Conservation (phyloP, 169 alveolate species). For the Condylostoma magnum region DNA sequence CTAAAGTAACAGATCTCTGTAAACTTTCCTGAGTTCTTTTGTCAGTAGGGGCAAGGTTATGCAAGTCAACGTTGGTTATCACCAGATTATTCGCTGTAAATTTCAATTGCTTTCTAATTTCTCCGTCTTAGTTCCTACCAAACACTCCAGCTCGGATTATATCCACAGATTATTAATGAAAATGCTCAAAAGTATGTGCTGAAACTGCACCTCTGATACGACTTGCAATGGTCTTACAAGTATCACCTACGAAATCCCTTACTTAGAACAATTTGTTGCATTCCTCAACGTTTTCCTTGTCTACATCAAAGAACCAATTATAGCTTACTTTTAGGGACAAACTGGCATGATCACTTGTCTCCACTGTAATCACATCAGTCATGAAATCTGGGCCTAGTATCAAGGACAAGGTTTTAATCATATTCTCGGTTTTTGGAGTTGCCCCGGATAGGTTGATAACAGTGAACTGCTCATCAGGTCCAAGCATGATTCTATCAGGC, state of each 20-base stretch:
- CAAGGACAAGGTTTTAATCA: slow-evolving; percentile 35
- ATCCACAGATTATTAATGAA: slow-evolving; percentile 52
- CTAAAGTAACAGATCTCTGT: slow-evolving; percentile 47
- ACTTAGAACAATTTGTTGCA: slow-evolving; percentile 44
- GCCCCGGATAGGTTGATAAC: slow-evolving; percentile 59
- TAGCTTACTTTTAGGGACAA: slow-evolving; percentile 40
- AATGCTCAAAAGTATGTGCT: slow-evolving; percentile 47
- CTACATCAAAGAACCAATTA: slow-evolving; percentile 51
- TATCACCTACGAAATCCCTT: slow-evolving; percentile 62
- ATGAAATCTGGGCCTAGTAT: slow-evolving; percentile 62
- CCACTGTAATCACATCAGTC: slow-evolving; percentile 57
- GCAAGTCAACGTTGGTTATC: slow-evolving; percentile 55
- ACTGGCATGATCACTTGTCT: slow-evolving; percentile 72
- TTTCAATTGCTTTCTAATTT: slow-evolving; percentile 27
- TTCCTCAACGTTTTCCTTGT: slow-evolving; percentile 27
- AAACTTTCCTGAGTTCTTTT: slow-evolving; percentile 45
- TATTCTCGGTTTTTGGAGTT: slow-evolving; percentile 47
- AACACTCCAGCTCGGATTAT: slow-evolving; percentile 47
- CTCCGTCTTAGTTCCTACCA: slow-evolving; percentile 41
- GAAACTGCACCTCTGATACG: slow-evolving; percentile 60
- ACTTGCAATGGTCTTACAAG: slow-evolving; percentile 59
- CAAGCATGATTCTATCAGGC: slow-evolving; percentile 64
- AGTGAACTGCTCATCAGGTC: slow-evolving; percentile 66
- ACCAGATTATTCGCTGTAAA: slow-evolving; percentile 46
- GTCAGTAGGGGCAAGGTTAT: slow-evolving; percentile 57